Evolutionary conservation across 2,329 filamentous ascomycete genomes (phyloP), one percentile per base, ranked within the genome.

Genomic region (Madurella fahalii): DNA sequence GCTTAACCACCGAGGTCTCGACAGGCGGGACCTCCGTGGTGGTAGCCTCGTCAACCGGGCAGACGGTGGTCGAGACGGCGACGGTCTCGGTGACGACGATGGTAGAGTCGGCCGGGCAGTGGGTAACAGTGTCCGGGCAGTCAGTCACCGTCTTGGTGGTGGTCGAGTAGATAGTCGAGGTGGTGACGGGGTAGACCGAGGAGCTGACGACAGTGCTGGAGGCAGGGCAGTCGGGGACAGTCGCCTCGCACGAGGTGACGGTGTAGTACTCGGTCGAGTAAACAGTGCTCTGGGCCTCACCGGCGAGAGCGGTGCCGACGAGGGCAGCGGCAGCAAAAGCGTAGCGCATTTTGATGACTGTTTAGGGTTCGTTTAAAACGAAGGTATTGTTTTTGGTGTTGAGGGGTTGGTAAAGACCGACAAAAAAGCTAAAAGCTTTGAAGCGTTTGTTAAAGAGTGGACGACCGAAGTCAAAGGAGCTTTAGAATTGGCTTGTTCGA

Each of bases 331-430:
- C 74, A 66, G 76, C 73, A 68, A 75, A 64, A 65, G 78, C 67
- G 79, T 83, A 83, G 81, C 79, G 79, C 82, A 85, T 85, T 67
- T 83, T 84, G 81, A 76, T 84, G 81, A 76, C 64, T 61, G 70
- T 60, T 42, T 39, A 54, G 52, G 48, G 47, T 58, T 61, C 51
- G 54, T 61, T 53, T 54, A 57, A 59, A 60, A 60, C 42, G 55
- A 49, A 52, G 55, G 52, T 49, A 45, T 40, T 25, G 44, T 49
- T 57, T 56, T 49, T 41, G 40, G 39, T n/a, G n/a, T n/a, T 25
- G 25, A 31, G 39, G 54, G 49, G 45, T 56, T 51, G 58, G 54
- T 52, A 65, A 65, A 64, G 63, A 68, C 58, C 51, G 65, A 59
- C 25, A 25, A 54, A 61, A 61, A 67, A 66, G 64, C 65, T 61